Conservation (phyloP, 768 basidiomycete species). For the Pleurotus tuoliensis region DNA sequence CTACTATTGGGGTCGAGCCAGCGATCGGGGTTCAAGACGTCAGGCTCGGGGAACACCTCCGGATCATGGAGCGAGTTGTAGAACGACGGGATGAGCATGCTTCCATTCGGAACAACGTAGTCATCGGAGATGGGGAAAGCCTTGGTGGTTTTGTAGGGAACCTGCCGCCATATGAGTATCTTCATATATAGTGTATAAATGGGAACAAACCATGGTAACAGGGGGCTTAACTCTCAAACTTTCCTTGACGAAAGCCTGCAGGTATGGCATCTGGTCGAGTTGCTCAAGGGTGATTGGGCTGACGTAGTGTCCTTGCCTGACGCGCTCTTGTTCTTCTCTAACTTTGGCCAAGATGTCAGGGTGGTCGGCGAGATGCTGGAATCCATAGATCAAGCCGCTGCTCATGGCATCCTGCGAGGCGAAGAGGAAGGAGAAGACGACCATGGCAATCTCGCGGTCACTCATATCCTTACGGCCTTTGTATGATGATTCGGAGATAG, state of each 20-base stretch:
- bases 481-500: constrained; percentile 58
- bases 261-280: constrained; percentile 90
- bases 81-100: constrained; percentile 94
- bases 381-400: constrained; percentile 90
- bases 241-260: constrained; percentile 91
- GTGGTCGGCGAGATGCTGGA: constrained; percentile 94
- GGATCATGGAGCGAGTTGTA: constrained; percentile 92
- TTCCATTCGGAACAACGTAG: constrained; percentile 87
- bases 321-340: constrained; percentile 82
- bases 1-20: constrained; percentile 83
- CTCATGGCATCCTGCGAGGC: constrained; percentile 99
- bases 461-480: constrained; percentile 87
- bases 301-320: constrained; percentile 75
- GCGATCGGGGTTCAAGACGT: constrained; percentile 79
- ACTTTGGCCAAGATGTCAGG: constrained; percentile 87
- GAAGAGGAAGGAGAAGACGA: constrained; percentile 94
- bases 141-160: constrained; percentile 89
- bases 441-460: constrained; percentile 95
- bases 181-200: background rate
- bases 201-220: constrained; percentile 80
- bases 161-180: constrained; percentile 36
- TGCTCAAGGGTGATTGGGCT: constrained; percentile 80
- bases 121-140: constrained; percentile 89
- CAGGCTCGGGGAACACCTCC: constrained; percentile 82
- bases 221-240: constrained; percentile 89